These are phyloP conservation scores for Phellopilus nigrolimitatus DNA, from an alignment of 1,284 basidiomycete genomes.

Conservation along the genomic window DNA sequence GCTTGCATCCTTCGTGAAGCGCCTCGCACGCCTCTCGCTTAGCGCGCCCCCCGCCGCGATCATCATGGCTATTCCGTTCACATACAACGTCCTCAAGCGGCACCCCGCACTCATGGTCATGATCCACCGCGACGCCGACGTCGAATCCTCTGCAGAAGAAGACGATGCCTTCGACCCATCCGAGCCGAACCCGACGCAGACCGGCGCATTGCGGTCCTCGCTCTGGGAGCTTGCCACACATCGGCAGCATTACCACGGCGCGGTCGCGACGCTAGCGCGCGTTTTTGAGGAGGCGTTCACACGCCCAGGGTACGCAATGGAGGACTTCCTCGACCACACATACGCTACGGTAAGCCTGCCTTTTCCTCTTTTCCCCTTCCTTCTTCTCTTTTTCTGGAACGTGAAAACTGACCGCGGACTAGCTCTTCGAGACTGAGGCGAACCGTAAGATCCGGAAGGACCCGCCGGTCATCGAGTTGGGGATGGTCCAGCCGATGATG, in stretches of 20 bases:
- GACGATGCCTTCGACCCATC: conserved; percentile 51
- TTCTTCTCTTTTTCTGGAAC: not conserved
- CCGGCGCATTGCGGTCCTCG: conserved; percentile 80
- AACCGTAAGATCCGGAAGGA: conserved; percentile 78
- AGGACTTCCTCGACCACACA: conserved; percentile 96
- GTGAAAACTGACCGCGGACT: conserved; percentile 15
- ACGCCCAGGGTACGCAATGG: conserved; percentile 84
- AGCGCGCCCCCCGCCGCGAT: conserved; percentile 87
- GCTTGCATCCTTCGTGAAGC: conserved; percentile 92
- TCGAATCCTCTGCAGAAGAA: conserved; percentile 23
- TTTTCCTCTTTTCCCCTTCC: not conserved
- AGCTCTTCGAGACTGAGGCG: conserved; percentile 88
- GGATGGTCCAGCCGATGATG: conserved; percentile 1
- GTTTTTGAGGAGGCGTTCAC: conserved; percentile 93
- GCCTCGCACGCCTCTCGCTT: conserved; percentile 81
- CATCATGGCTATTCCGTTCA: conserved; percentile 88
- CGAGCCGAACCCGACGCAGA: conserved; percentile 73
- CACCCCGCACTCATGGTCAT: conserved; percentile 91
- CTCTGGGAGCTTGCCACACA: conserved; percentile 90
- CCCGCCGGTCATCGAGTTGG: conserved; percentile 46
- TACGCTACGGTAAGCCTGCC: conserved; percentile 76
- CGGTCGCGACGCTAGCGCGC: conserved; percentile 78
- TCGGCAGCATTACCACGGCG: conserved; percentile 79
- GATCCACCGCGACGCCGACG: conserved; percentile 70
- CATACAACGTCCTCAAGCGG: conserved; percentile 91